A percentile compares a stretch with the other conserved stretches of the same genome.
These are phyloP conservation scores for Taphrina sp. DNA, from an alignment of 1,139 yeast genomes.

Conservation along the genomic window DNA sequence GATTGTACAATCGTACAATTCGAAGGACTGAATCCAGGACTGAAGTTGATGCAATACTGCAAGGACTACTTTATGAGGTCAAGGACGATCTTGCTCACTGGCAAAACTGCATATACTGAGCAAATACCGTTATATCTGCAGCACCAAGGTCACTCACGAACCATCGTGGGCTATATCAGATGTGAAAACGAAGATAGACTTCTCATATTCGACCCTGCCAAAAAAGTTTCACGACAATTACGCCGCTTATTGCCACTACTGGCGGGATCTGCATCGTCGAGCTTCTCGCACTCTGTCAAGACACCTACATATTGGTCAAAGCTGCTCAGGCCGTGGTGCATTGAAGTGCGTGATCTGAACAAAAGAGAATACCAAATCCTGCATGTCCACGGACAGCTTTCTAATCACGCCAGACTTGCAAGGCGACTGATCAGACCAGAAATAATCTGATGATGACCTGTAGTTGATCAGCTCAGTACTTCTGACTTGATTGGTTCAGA, in stretches of 20 bases:
- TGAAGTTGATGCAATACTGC: conserved; percentile 7
- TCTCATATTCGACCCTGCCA: conserved; percentile 29
- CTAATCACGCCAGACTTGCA: neutral
- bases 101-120: neutral
- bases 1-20: conserved; percentile 15
- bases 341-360: neutral
- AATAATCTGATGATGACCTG: too few species aligned
- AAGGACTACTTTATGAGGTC: conserved; percentile 1
- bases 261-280: too few species aligned
- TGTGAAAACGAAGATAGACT: conserved; percentile 1
- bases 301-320: neutral
- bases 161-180: conserved; percentile 16
- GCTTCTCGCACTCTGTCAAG: too few species aligned
- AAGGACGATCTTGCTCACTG: neutral
- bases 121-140: conserved; percentile 19
- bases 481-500: too few species aligned
- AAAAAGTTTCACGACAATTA: neutral
- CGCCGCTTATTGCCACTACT: neutral
- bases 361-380: conserved; percentile 13
- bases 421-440: neutral
- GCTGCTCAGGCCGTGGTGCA: neutral
- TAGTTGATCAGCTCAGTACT: too few species aligned
- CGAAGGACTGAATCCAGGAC: conserved; percentile 1
- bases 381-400: conserved; percentile 9
- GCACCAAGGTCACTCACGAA: conserved; percentile 31